Percentiles rank a stretch among this genome's conserved stretches.
Evolutionary conservation across 106 monocot species (phyloP).

Genomic region (Platanthera guangdongensis): DNA sequence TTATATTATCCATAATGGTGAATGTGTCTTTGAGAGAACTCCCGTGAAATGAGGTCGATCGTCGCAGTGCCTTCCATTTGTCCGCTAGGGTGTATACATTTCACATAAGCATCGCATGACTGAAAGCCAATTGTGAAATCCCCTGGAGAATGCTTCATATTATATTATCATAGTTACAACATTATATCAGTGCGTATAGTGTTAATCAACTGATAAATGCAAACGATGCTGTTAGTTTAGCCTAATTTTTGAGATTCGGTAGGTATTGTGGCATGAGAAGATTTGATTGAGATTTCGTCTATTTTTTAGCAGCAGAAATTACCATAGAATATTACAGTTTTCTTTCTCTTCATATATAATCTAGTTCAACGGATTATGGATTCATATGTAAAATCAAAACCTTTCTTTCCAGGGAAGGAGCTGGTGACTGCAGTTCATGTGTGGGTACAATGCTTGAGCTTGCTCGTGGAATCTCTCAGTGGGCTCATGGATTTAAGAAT

Average conservation of each 20-base stretch:
- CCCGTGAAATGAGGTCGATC: no score
- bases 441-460: constrained; percentile 93
- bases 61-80: no score
- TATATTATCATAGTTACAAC: no score
- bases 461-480: constrained; percentile 89
- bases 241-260: no score
- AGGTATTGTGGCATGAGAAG: not conserved
- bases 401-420: constrained; percentile 64
- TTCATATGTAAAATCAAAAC: not conserved
- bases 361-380: not conserved
- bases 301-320: not conserved
- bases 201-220: no score
- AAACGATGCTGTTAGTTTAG: no score
- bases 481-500: constrained; percentile 98
- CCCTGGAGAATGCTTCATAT: not conserved
- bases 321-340: not conserved
- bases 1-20: no score
- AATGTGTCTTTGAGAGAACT: no score
- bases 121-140: not conserved
- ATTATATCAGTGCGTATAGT: no score
- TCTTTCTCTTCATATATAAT: not conserved
- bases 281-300: not conserved
- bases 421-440: constrained; percentile 98
- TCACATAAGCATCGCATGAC: not conserved
- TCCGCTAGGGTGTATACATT: not conserved